Percentiles rank a stretch among this genome's conserved stretches.
These are phyloP conservation scores for Aspergillus viridinutans DNA, from an alignment of 2,329 filamentous ascomycete species.

Conservation along the genomic window DNA sequence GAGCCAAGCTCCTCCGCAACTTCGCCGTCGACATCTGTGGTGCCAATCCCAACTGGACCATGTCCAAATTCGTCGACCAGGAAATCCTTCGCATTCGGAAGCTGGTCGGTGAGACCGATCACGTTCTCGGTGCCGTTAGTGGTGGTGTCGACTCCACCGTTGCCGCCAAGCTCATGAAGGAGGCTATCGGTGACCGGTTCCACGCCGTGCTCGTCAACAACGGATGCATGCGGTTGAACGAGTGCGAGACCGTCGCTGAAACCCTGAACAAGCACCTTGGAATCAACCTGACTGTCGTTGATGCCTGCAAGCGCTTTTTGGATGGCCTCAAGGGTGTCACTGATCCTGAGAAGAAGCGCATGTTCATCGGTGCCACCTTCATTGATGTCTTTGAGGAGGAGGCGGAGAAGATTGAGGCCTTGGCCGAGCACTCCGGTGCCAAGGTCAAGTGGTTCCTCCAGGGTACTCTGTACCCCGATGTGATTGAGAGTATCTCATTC, in stretches of 20 bases:
- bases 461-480: slow-evolving; percentile 75
- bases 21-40: slow-evolving; percentile 80
- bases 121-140: slow-evolving; percentile 74
- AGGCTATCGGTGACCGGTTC: slow-evolving; percentile 82
- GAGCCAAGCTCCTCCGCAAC: slow-evolving; percentile 70
- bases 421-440: slow-evolving; percentile 63
- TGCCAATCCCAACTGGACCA: slow-evolving; percentile 73
- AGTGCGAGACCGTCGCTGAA: slow-evolving; percentile 76
- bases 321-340: slow-evolving; percentile 66
- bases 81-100: slow-evolving; percentile 77
- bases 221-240: slow-evolving; percentile 79
- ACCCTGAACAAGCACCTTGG: slow-evolving; percentile 74
- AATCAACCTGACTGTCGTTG: slow-evolving; percentile 85
- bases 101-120: slow-evolving; percentile 74
- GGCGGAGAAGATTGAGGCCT: slow-evolving; percentile 68
- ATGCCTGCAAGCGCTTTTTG: slow-evolving; percentile 76
- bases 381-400: slow-evolving; percentile 81
- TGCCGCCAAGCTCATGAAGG: slow-evolving; percentile 76
- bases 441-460: slow-evolving; percentile 84
- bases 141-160: slow-evolving; percentile 91
- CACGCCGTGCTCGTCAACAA: slow-evolving; percentile 83
- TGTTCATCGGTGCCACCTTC: slow-evolving; percentile 80
- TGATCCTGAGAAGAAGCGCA: slow-evolving; percentile 83
- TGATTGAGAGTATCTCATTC: slow-evolving; percentile 68
- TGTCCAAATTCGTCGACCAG: slow-evolving; percentile 75